Evolutionary conservation across 2,329 filamentous ascomycete genomes (phyloP), one percentile per base, ranked within the genome.

Genomic region (Penicillium paneum): DNA sequence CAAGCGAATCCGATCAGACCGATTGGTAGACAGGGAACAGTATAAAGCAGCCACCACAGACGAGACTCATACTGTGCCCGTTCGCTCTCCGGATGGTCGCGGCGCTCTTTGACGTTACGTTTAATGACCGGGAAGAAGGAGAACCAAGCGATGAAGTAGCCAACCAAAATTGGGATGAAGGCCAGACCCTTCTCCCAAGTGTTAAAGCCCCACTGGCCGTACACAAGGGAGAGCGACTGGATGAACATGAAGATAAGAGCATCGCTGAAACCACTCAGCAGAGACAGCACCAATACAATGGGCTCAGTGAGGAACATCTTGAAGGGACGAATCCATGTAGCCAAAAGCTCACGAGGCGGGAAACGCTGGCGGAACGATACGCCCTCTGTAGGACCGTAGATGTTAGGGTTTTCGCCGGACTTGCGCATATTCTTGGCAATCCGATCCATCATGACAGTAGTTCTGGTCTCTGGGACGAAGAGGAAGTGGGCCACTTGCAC

Each of bases 361-460:
- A 88, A 84, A 34, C 84, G 80, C 55, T 84, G 76, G 13, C 72
- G 71, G 73, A 83, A 84, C 2, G 83, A 78, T 11, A 83, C 76
- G 11, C 90, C 79, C 71, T 92, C 89, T 55, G 88, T 85, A 1
- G 88, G 88, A 0, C 90, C 89, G 64, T 83, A 90, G 59, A 91
- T 70, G 60, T 89, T 84, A 45, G 79, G 76, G 31, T 72, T 67
- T 61, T 82, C 72, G 35, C 84, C 84, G 11, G 76, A 76, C 73
- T 85, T 77, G 70, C 90, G 83, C 60, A 85, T 83, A 70, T 83
- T 84, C 79, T 90, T 90, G 28, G 90, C 90, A 55, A 92, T 90
- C 2, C 78, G 79, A 74, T 94, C 87, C 80, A 95, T 85, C 77
- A 94, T 80, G 57, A 91, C 82, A 5, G 87, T 90, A 0, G 84